These are phyloP conservation scores for Talaromyces thailandensis DNA, from an alignment of 495 filamentous ascomycete species.

Conservation along the genomic window DNA sequence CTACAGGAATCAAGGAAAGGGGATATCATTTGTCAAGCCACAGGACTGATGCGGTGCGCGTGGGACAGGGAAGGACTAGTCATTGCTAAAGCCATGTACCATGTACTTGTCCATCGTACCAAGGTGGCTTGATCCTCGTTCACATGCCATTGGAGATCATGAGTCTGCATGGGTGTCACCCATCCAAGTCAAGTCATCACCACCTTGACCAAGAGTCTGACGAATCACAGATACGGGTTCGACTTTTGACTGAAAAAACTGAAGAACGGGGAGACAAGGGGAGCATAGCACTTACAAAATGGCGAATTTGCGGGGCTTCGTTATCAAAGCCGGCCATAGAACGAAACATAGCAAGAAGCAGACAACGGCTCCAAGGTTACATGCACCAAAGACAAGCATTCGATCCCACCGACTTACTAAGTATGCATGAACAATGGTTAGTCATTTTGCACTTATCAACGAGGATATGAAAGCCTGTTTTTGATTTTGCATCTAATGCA, in stretches of 20 bases:
- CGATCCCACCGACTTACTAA: slow-evolving; percentile 97
- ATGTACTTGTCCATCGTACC: not conserved
- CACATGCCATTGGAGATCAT: slow-evolving; percentile 4
- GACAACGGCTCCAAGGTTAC: slow-evolving; percentile 81
- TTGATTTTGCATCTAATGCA: slow-evolving; percentile 12
- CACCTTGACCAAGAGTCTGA: not conserved
- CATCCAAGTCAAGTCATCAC: not conserved
- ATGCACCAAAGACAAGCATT: slow-evolving; percentile 80
- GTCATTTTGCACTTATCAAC: not conserved
- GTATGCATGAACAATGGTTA: slow-evolving; percentile 1
- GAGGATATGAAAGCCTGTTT: slow-evolving; percentile 4
- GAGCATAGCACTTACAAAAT: slow-evolving; percentile 67
- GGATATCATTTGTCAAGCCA: slow-evolving; percentile 3
- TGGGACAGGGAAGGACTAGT: not conserved
- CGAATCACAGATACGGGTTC: not conserved
- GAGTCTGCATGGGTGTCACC: not conserved
- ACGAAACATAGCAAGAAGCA: slow-evolving; percentile 91
- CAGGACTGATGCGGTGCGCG: not conserved
- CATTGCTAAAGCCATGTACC: not conserved
- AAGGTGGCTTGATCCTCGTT: not conserved
- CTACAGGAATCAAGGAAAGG: not conserved
- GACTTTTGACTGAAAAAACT: not conserved
- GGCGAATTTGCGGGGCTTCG: slow-evolving; percentile 86
- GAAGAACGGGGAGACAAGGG: slow-evolving; percentile 3
- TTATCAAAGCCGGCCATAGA: slow-evolving; percentile 69